These are phyloP conservation scores for Saturnispora bothae DNA, from an alignment of 805 yeast species.

Conservation along the genomic window DNA sequence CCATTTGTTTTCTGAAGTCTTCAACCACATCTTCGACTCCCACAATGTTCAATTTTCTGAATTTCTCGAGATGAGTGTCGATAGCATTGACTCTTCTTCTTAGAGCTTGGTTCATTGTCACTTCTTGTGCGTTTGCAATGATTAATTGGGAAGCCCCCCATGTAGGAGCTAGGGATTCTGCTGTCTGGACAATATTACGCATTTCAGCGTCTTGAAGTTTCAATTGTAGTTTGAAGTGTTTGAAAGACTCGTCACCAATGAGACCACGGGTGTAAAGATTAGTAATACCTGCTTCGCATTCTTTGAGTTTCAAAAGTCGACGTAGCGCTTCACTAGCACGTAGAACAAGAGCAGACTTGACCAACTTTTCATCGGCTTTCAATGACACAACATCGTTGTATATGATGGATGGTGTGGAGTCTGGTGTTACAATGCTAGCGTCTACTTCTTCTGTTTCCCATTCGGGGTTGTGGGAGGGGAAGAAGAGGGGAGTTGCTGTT, in stretches of 20 bases:
- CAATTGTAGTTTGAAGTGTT: conserved; percentile 66
- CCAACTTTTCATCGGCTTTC: conserved; percentile 55
- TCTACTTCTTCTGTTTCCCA: conserved; percentile 1
- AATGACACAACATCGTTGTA: conserved; percentile 27
- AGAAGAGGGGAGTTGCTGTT: conserved; percentile 10
- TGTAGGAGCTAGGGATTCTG: conserved; percentile 60
- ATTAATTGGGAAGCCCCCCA: conserved; percentile 57
- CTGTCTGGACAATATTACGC: conserved; percentile 63
- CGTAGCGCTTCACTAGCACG: conserved; percentile 80
- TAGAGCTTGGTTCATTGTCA: conserved; percentile 85
- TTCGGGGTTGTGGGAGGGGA: conserved; percentile 6
- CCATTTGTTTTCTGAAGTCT: conserved; percentile 11
- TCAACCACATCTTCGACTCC: conserved; percentile 18
- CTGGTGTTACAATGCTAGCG: conserved; percentile 11
- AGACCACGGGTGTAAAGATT: conserved; percentile 77
- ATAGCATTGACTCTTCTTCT: conserved; percentile 56
- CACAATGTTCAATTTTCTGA: conserved; percentile 25
- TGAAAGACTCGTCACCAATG: conserved; percentile 81
- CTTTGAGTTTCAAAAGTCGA: conserved; percentile 73
- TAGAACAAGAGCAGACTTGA: conserved; percentile 39
- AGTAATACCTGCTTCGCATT: conserved; percentile 58
- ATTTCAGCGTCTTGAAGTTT: conserved; percentile 77
- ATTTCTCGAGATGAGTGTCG: conserved; percentile 30
- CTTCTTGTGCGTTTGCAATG: conserved; percentile 75
- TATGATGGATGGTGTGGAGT: conserved; percentile 12